These are phyloP conservation scores for Cercospora brassicicola DNA, from an alignment of 2,329 filamentous ascomycete species.

Conservation along the genomic window DNA sequence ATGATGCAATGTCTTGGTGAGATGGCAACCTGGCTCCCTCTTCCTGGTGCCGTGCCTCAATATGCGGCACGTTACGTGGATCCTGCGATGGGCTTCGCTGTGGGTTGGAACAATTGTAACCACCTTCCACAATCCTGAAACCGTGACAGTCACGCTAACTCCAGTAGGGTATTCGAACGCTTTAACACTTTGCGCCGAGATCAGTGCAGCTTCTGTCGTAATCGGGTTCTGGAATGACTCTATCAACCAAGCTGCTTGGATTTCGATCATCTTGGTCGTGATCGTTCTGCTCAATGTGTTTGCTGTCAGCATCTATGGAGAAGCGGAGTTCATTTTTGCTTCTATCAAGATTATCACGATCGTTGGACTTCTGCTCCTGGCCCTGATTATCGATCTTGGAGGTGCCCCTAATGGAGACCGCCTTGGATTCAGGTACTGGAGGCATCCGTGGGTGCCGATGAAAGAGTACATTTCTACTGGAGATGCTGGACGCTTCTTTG, in stretches of 20 bases:
- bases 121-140: not conserved
- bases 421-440: conserved; percentile 70
- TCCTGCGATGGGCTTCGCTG: conserved; percentile 37
- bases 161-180: conserved; percentile 44
- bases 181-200: conserved; percentile 55
- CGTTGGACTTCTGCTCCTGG: conserved; percentile 42
- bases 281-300: conserved; percentile 64
- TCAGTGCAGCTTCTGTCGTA: conserved; percentile 62
- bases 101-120: conserved; percentile 44
- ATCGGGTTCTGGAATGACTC: conserved; percentile 59
- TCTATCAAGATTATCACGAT: conserved; percentile 54
- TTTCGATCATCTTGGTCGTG: conserved; percentile 60
- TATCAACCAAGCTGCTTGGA: conserved; percentile 42
- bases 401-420: conserved; percentile 59
- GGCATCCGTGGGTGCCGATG: conserved; percentile 54
- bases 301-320: conserved; percentile 52
- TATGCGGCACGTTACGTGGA: conserved; percentile 25
- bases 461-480: conserved; percentile 63
- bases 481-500: conserved; percentile 55
- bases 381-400: conserved; percentile 62
- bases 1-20: conserved; percentile 21
- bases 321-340: conserved; percentile 56
- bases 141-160: not conserved
- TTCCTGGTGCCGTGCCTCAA: conserved; percentile 17
- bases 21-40: conserved; percentile 20